Conservation (phyloP, 78 protist genomes). For the Monosiga brevicollis region DNA sequence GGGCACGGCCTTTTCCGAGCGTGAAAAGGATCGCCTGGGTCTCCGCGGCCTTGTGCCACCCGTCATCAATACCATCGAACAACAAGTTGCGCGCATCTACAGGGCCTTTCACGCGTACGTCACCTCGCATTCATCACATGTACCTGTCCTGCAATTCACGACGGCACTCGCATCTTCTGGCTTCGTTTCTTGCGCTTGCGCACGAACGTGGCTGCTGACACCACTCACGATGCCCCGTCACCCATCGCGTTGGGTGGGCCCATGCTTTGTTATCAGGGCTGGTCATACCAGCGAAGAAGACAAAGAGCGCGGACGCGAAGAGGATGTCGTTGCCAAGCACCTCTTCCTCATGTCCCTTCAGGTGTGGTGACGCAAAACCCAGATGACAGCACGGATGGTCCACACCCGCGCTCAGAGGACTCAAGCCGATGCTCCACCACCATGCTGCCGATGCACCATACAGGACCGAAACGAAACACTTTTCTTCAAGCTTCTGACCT, state of each 20-base stretch:
- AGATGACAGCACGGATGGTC: too few relatives aligned
- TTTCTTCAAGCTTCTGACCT: constrained; percentile 54
- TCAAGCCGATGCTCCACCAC: too few relatives aligned
- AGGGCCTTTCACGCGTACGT: not conserved
- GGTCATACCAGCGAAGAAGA: not conserved
- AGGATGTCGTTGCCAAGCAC: constrained; percentile 44
- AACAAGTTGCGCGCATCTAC: constrained; percentile 20
- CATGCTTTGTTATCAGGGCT: not conserved
- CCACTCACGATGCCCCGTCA: too few relatives aligned
- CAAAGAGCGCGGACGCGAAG: not conserved
- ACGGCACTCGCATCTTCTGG: too few relatives aligned
- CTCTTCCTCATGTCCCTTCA: constrained; percentile 41
- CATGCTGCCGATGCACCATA: too few relatives aligned
- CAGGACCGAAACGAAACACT: constrained; percentile 69
- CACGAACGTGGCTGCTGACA: too few relatives aligned
- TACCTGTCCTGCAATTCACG: not conserved
- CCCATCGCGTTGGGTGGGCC: not conserved
- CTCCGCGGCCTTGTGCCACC: constrained; percentile 75
- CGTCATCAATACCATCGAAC: constrained; percentile 39
- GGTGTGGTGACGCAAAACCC: too few relatives aligned
- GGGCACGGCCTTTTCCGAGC: constrained; percentile 48
- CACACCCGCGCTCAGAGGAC: too few relatives aligned
- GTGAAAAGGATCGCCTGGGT: constrained; percentile 47
- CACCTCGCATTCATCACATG: not conserved
- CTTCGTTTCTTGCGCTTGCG: too few relatives aligned